Evolutionary conservation across 768 basidiomycete species (phyloP).

Genomic region (Scleroderma bovista): DNA sequence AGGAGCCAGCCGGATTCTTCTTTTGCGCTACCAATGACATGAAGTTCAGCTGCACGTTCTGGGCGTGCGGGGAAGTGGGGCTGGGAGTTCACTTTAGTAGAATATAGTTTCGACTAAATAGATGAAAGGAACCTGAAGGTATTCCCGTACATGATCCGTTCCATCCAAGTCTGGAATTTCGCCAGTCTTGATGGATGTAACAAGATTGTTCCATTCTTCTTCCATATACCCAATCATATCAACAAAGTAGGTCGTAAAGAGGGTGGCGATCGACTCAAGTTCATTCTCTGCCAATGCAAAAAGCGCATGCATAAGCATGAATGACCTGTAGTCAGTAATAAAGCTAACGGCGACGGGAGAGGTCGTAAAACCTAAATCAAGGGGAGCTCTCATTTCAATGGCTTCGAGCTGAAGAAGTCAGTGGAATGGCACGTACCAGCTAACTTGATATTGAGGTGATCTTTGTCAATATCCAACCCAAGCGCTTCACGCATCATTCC

Average conservation of each 20-base stretch:
- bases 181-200: conserved; percentile 12
- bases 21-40: conserved; percentile 8
- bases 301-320: conserved; percentile 16
- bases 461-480: conserved; percentile 10
- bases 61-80: conserved; percentile 9
- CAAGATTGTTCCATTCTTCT: conserved; percentile 14
- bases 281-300: conserved; percentile 15
- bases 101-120: not conserved
- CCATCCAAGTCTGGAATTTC: conserved; percentile 15
- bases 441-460: conserved; percentile 5
- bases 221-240: conserved; percentile 19
- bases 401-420: too few species aligned
- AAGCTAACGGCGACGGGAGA: conserved; percentile 17
- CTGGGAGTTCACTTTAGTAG: not conserved
- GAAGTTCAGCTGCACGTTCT: conserved; percentile 13
- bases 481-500: conserved; percentile 17
- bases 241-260: conserved; percentile 14
- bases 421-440: conserved; percentile 1
- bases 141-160: conserved; percentile 8
- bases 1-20: conserved; percentile 14
- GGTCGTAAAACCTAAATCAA: not conserved
- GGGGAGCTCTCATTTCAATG: too few species aligned
- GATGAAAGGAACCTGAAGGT: conserved; percentile 10
- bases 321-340: conserved; percentile 14
- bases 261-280: conserved; percentile 12